Evolutionary conservation across 2,329 filamentous ascomycete genomes (phyloP).

Genomic region (Myriosclerotinia scirpicola): DNA sequence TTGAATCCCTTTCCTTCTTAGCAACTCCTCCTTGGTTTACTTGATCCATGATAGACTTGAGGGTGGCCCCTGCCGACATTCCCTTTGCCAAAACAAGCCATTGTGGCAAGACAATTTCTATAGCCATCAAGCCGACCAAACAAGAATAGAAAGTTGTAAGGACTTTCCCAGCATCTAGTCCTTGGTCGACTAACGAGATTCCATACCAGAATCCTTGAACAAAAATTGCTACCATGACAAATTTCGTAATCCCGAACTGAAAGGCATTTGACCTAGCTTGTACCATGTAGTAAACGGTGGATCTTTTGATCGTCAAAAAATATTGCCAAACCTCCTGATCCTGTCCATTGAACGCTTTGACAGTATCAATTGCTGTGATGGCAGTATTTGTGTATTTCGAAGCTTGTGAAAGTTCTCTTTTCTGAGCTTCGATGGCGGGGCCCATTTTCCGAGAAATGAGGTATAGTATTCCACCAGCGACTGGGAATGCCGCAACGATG

Average conservation of each 20-base stretch:
- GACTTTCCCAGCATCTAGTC: slow-evolving; percentile 62
- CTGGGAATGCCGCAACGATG: slow-evolving; percentile 69
- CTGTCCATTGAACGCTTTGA: slow-evolving; percentile 83
- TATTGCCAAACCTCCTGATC: slow-evolving; percentile 69
- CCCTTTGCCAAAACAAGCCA: slow-evolving; percentile 78
- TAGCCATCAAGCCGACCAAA: slow-evolving; percentile 70
- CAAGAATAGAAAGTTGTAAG: slow-evolving; percentile 85
- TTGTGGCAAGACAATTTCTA: slow-evolving; percentile 74
- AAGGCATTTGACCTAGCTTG: slow-evolving; percentile 68
- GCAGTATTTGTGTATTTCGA: slow-evolving; percentile 71
- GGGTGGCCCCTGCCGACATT: slow-evolving; percentile 65
- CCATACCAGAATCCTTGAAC: slow-evolving; percentile 91
- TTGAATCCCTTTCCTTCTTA: slow-evolving; percentile 39
- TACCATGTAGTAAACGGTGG: slow-evolving; percentile 62
- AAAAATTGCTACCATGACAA: slow-evolving; percentile 77
- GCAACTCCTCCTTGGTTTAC: slow-evolving; percentile 35
- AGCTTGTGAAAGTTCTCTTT: slow-evolving; percentile 64
- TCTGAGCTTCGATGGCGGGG: slow-evolving; percentile 67
- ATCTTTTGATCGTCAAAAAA: slow-evolving; percentile 52
- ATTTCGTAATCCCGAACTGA: slow-evolving; percentile 71
- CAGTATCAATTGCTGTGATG: slow-evolving; percentile 73
- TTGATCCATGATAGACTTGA: slow-evolving; percentile 51
- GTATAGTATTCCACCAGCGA: slow-evolving; percentile 61
- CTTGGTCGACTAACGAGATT: slow-evolving; percentile 61
- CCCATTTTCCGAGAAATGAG: slow-evolving; percentile 62